phyloP scores from a whole-genome alignment of 352 stramenopile genomes.

The Blastocystis sp. region DNA sequence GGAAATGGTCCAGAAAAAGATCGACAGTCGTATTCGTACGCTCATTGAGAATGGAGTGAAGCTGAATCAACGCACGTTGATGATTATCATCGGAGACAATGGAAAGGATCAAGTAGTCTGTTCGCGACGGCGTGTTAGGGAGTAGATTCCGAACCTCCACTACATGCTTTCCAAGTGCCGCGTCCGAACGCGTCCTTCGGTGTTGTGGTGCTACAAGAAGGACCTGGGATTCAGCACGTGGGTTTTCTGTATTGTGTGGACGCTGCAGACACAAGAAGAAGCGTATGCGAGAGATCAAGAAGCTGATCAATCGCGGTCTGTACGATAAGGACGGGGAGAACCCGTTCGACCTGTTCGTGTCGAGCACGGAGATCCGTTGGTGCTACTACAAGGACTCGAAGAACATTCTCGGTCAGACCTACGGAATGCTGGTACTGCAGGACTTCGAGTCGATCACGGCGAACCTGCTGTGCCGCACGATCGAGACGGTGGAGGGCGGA shows the following conservation, averaged over 20 bases:
- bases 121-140: background rate
- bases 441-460: slow-evolving; percentile 97
- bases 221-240: slow-evolving; percentile 97
- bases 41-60: slow-evolving; percentile 92
- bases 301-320: slow-evolving; percentile 78
- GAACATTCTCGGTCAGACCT: slow-evolving; percentile 91
- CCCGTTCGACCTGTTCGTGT: slow-evolving; percentile 97
- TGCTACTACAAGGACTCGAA: slow-evolving; percentile 99
- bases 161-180: slow-evolving; percentile 89
- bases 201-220: slow-evolving; percentile 99
- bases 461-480: slow-evolving; percentile 94
- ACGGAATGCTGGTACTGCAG: slow-evolving; percentile 90
- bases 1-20: slow-evolving; percentile 96
- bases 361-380: slow-evolving; percentile 92
- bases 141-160: slow-evolving; percentile 88
- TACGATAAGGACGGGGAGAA: slow-evolving; percentile 81
- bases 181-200: slow-evolving; percentile 82
- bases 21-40: slow-evolving; percentile 88
- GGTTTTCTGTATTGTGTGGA: slow-evolving; percentile 4
- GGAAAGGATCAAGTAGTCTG: slow-evolving; percentile 84
- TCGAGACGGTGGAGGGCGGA: slow-evolving; percentile 95
- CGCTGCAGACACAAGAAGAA: slow-evolving; percentile 69
- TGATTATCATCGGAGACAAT: slow-evolving; percentile 95
- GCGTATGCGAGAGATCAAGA: slow-evolving; percentile 84
- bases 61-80: slow-evolving; percentile 85